Conservation (phyloP, 495 filamentous ascomycete genomes). For the Penicillium arizonense region DNA sequence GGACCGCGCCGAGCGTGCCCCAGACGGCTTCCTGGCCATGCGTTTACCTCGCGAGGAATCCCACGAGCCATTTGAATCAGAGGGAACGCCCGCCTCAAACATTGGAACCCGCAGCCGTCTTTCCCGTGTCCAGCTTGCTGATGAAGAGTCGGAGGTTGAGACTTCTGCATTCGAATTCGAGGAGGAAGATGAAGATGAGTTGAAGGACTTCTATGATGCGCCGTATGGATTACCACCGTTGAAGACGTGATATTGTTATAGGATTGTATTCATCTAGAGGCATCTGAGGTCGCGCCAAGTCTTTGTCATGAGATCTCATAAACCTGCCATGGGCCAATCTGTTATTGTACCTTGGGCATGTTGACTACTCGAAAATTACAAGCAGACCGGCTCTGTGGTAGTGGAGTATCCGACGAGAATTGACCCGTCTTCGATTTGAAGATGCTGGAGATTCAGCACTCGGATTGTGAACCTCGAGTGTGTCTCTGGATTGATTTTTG, state of each 20-base stretch:
- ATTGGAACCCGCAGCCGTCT: constrained; percentile 25
- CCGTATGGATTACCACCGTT: constrained; percentile 36
- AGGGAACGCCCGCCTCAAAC: constrained; percentile 27
- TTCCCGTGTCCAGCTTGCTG: constrained; percentile 23
- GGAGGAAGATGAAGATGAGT: constrained; percentile 43
- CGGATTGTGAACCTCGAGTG: background rate
- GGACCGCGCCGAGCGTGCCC: constrained; percentile 68
- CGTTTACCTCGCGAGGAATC: constrained; percentile 53
- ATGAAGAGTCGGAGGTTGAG: constrained; percentile 40
- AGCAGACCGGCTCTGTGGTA: too few relatives aligned
- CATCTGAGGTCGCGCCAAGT: background rate
- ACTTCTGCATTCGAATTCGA: constrained; percentile 24
- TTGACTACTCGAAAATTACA: too few relatives aligned
- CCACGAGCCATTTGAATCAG: constrained; percentile 24
- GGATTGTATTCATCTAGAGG: background rate
- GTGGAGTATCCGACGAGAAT: too few relatives aligned
- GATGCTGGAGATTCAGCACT: background rate
- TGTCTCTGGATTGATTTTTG: background rate
- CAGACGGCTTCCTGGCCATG: constrained; percentile 66
- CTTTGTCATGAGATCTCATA: background rate
- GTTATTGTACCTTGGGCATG: too few relatives aligned
- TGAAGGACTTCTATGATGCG: constrained; percentile 44
- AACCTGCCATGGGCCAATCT: too few relatives aligned
- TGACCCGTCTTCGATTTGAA: too few relatives aligned
- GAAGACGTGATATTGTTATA: constrained; percentile 12